Evolutionary conservation across 2,329 filamentous ascomycete genomes (phyloP).

Genomic region (Aquanectria penicillioides): DNA sequence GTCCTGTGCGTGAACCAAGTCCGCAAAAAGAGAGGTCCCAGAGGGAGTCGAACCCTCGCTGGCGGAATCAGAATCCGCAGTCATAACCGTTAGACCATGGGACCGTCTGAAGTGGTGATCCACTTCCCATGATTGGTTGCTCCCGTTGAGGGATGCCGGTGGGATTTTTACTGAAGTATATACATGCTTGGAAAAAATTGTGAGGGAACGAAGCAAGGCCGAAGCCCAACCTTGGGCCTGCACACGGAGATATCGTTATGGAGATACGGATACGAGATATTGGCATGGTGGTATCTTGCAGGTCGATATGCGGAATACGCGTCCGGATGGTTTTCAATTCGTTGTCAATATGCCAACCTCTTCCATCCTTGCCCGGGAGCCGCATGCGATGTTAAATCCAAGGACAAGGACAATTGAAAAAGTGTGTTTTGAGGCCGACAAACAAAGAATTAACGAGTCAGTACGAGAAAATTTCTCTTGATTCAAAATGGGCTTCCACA

Average conservation of each 20-base stretch:
- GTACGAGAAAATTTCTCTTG: no score
- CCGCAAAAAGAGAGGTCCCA: constrained; percentile 22
- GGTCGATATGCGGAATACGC: not conserved
- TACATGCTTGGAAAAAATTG: no score
- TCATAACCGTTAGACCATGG: constrained; percentile 36
- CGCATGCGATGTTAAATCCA: no score
- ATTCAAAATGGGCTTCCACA: no score
- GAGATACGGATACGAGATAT: not conserved
- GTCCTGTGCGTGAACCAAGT: no score
- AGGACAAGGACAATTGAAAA: no score
- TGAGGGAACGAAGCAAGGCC: no score
- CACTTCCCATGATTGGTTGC: constrained; percentile 22
- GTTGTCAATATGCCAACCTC: not conserved
- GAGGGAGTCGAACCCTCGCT: constrained; percentile 36
- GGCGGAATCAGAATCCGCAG: constrained; percentile 36
- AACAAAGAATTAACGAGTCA: no score
- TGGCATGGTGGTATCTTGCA: not conserved
- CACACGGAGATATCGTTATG: not conserved
- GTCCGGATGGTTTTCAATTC: no score
- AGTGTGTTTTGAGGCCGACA: no score
- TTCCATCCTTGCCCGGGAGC: no score
- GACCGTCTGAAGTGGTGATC: constrained; percentile 19
- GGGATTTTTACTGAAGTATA: constrained; percentile 5
- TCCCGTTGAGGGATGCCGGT: not conserved
- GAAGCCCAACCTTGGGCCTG: no score